Evolutionary conservation across 108 stramenopile genomes (phyloP).

Genomic region (Aurantiochytrium sp.): DNA sequence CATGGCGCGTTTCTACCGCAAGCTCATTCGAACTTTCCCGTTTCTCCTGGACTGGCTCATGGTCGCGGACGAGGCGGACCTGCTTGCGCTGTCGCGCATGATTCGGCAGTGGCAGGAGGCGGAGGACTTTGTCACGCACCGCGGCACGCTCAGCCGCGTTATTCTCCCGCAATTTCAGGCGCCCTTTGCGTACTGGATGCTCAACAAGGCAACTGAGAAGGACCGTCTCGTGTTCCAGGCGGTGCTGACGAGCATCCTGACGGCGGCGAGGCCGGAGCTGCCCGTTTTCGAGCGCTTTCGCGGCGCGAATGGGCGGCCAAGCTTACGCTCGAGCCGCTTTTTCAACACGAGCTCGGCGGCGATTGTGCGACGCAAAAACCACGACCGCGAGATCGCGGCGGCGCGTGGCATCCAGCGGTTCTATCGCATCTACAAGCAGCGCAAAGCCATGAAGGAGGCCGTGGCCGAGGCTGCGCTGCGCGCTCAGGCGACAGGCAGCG

Average conservation of each 20-base stretch:
- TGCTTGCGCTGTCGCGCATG: neutral
- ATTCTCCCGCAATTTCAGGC: neutral
- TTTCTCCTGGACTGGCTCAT: neutral
- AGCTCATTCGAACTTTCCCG: neutral
- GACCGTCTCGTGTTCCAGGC: neutral
- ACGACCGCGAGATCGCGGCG: neutral
- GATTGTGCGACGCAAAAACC: neutral
- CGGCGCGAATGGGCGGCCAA: neutral
- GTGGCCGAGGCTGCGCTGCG: neutral
- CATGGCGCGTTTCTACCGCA: neutral
- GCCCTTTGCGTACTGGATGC: neutral
- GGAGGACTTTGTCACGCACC: neutral
- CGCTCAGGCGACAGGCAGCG: neutral
- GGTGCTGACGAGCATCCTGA: neutral
- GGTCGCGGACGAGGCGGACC: neutral
- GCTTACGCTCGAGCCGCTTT: neutral
- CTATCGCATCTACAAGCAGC: neutral
- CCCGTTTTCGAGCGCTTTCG: neutral
- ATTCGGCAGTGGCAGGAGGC: neutral
- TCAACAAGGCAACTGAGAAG: neutral
- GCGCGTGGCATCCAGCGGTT: neutral
- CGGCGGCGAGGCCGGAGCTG: neutral
- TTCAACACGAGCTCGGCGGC: neutral
- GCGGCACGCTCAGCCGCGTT: neutral
- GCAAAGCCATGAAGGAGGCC: neutral